phyloP scores from a whole-genome alignment of 2,329 filamentous ascomycete species.

The Colletotrichum australisinense region DNA sequence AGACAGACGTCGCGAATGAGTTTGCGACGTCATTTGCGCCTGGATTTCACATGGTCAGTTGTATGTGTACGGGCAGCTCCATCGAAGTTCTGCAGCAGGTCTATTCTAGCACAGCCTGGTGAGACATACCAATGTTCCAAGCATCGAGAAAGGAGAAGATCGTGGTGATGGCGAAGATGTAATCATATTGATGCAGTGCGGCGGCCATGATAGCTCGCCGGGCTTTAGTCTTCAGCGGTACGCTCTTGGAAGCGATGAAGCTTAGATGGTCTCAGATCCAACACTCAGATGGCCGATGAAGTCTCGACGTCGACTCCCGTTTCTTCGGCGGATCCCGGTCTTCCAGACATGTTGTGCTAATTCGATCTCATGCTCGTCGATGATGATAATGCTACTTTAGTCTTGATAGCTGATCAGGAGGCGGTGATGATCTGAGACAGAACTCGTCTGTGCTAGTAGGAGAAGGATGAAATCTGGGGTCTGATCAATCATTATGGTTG shows the following conservation, averaged over 20 bases:
- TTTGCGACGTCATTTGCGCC: constrained; percentile 63
- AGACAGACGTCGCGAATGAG: constrained; percentile 59
- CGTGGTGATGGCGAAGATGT: constrained; percentile 72
- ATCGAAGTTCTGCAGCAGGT: constrained; percentile 46
- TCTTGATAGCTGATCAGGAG: too few species aligned
- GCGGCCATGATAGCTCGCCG: constrained; percentile 43
- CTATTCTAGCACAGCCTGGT: constrained; percentile 56
- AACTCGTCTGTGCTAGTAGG: background rate
- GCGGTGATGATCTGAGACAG: background rate
- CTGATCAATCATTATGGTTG: background rate
- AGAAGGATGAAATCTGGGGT: too few species aligned
- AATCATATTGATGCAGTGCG: constrained; percentile 65
- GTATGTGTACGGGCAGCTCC: constrained; percentile 66
- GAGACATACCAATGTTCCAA: constrained; percentile 76
- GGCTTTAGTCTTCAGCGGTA: background rate
- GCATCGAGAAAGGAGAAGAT: constrained; percentile 75
- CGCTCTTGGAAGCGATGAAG: background rate
- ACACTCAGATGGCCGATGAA: background rate
- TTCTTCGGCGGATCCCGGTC: constrained; percentile 6
- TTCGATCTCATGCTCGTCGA: background rate
- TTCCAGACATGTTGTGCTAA: constrained; percentile 7
- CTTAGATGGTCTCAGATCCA: background rate
- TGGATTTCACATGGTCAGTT: constrained; percentile 31
- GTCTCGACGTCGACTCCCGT: background rate
- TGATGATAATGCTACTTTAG: background rate